Conservation (phyloP, 306 rosid genomes). For the Gynostemma pentaphyllum region DNA sequence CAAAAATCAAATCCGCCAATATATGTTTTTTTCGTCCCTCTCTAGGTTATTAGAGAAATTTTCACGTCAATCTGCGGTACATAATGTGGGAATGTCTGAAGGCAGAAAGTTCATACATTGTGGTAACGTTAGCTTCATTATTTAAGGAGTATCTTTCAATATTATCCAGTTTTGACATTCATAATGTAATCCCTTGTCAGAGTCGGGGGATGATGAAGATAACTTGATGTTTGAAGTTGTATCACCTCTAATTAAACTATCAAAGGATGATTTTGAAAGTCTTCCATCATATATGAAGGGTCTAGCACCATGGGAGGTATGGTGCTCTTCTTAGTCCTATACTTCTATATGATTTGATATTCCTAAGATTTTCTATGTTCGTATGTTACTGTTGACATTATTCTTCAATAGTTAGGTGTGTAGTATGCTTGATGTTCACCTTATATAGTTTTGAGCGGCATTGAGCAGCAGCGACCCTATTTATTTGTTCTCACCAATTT, state of each 20-base stretch:
- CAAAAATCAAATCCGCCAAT: background rate
- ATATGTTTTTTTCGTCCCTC: background rate
- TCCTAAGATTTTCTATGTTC: background rate
- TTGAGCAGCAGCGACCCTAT: too few species aligned
- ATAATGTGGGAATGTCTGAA: slow-evolving; percentile 12
- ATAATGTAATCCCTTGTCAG: background rate
- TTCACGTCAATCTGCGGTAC: slow-evolving; percentile 15
- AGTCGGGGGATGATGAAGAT: slow-evolving; percentile 25
- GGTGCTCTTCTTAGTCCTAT: slow-evolving; percentile 5
- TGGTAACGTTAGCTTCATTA: slow-evolving; percentile 19
- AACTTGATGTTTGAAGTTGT: slow-evolving; percentile 20
- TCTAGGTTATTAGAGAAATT: slow-evolving; percentile 18
- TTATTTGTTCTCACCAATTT: too few species aligned
- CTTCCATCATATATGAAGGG: slow-evolving; percentile 76
- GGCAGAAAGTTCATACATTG: slow-evolving; percentile 15
- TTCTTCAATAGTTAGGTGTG: too few species aligned
- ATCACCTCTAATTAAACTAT: slow-evolving; percentile 27
- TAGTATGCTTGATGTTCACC: too few species aligned
- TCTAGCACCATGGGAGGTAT: slow-evolving; percentile 88
- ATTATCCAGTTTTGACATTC: background rate
- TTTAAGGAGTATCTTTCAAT: background rate
- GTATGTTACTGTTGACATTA: too few species aligned
- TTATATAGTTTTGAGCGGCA: too few species aligned
- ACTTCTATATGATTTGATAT: background rate
- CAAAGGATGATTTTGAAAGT: slow-evolving; percentile 52